A percentile compares a stretch with the other conserved stretches of the same genome.
Evolutionary conservation across 2,329 filamentous ascomycete genomes (phyloP).

Genomic region (Simplicillium aogashimaense): DNA sequence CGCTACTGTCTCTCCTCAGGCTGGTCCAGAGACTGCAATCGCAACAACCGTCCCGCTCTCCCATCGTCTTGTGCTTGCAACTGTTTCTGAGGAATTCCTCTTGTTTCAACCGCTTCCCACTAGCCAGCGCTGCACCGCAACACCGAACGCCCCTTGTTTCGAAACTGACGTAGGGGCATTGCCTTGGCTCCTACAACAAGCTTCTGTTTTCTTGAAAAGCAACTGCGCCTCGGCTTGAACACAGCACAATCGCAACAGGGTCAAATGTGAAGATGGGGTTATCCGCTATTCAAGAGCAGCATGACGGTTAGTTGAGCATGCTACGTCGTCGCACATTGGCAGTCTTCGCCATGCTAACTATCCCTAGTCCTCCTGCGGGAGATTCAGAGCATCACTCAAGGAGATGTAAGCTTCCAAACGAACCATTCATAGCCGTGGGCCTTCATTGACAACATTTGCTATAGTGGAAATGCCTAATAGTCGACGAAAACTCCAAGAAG

Average conservation of each 20-base stretch:
- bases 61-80: no score
- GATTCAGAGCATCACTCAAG: slow-evolving; percentile 68
- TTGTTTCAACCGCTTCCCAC: no score
- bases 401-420: slow-evolving; percentile 53
- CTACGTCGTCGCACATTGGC: background rate
- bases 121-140: no score
- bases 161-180: no score
- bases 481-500: slow-evolving; percentile 75
- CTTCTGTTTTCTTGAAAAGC: no score
- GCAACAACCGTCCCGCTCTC: no score
- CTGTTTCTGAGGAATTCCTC: no score
- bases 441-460: background rate
- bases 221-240: background rate
- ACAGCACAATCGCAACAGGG: slow-evolving; percentile 3
- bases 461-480: slow-evolving; percentile 93
- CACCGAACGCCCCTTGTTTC: no score
- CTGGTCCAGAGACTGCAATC: no score
- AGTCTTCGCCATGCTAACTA: slow-evolving; percentile 9
- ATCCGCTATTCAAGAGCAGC: slow-evolving; percentile 79
- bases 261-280: slow-evolving; percentile 58
- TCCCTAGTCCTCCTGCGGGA: slow-evolving; percentile 24
- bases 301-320: slow-evolving; percentile 24
- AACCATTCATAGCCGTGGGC: background rate
- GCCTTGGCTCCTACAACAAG: no score
- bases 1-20: no score